phyloP scores from a whole-genome alignment of 768 basidiomycete species.

The Xerocomus potaroensis region DNA sequence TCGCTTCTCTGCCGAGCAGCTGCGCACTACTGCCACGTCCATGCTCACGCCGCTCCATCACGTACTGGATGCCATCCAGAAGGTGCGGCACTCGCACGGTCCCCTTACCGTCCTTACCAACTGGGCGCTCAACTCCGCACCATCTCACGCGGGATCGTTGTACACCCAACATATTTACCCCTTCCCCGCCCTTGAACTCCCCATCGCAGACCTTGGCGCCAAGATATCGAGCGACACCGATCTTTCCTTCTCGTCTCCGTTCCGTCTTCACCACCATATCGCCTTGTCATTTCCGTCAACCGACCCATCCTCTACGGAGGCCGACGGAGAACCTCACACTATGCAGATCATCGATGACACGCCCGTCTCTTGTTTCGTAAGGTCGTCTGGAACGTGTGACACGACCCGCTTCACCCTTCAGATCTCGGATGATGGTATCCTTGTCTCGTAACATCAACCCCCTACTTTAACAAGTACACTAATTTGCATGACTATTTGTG shows the following conservation, averaged over 20 bases:
- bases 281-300: conserved; percentile 30
- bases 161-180: conserved; percentile 54
- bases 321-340: no score
- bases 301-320: conserved; percentile 7
- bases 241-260: conserved; percentile 19
- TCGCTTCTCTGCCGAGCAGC: conserved; percentile 57
- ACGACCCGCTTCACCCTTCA: conserved; percentile 20
- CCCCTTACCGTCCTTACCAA: conserved; percentile 56
- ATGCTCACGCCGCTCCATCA: conserved; percentile 40
- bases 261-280: conserved; percentile 38
- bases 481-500: not conserved
- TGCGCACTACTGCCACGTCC: conserved; percentile 25
- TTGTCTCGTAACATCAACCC: conserved; percentile 2
- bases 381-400: conserved; percentile 23
- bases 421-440: conserved; percentile 19
- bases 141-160: conserved; percentile 22
- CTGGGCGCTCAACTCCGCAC: conserved; percentile 46
- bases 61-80: conserved; percentile 45
- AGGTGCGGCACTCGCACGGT: conserved; percentile 44
- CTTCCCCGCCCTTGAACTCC: conserved; percentile 32
- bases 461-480: conserved; percentile 5
- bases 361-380: conserved; percentile 26
- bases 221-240: conserved; percentile 8
- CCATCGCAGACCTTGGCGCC: conserved; percentile 13
- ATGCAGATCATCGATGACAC: conserved; percentile 13